Evolutionary conservation across 495 filamentous ascomycete genomes (phyloP), one percentile per base, ranked within the genome.

Genomic region (Neurospora cerealis): DNA sequence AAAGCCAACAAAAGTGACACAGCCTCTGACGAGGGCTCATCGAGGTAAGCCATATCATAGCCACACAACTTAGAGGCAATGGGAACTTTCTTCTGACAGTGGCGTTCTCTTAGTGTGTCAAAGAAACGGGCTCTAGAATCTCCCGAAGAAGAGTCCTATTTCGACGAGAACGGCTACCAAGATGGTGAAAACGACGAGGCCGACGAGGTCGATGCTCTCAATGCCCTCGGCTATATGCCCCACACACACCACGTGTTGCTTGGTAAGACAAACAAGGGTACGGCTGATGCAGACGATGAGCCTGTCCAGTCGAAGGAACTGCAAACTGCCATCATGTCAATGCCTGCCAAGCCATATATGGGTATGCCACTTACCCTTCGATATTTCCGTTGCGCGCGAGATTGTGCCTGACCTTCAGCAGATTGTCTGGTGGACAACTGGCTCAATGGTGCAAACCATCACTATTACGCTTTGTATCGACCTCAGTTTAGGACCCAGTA

Each of bases 391-490:
- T 36, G 7, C 9, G 54, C 3, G 5, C 2, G 41, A 40, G n/a
- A 21, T 28, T 54, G n/a, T 60, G 24, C 6, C 71, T 87, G 83
- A 87, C 73, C 38, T 36, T 0, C 5, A 36, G 1, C 70, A 87
- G 87, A 88, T 70, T 83, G 83, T 11, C 78, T 88, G 17, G 80
- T 88, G 10, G 83, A 87, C 71, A 83, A 83, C 72, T 89, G 83
- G 74, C 79, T 88, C 34, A 79, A 79, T 70, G 80, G 82, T 10
- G 83, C 82, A 28, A 89, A 88, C 73, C 82, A 83, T 54, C 83
- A 84, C 44, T 89, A 88, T 72, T 86, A 85, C 72, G 74, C 81
- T 72, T 75, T 88, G 2, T 88, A 87, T 69, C 85, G 83, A 15
- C 79, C 85, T 3, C 81, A 81, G 7, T 89, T 87, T 54, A 80